phyloP scores from a whole-genome alignment of 371 early-diverging fungal genomes.

The Mucor indicus region DNA sequence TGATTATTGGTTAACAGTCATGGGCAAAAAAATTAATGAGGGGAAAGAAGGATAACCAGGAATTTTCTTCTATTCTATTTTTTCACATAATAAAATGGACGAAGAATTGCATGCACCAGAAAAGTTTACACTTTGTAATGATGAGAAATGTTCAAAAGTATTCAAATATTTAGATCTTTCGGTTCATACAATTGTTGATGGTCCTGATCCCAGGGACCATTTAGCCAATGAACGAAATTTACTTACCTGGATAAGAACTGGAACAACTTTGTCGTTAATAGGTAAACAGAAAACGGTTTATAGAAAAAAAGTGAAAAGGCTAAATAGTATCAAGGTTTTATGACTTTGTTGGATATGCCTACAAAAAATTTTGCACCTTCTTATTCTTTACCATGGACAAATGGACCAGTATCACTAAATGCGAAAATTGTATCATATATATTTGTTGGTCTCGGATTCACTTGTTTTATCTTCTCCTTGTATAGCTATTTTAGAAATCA shows the following conservation, averaged over 20 bases:
- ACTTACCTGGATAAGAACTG: conserved; percentile 36
- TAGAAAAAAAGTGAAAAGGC: neutral
- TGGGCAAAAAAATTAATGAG: too few species aligned
- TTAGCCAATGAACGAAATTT: conserved; percentile 40
- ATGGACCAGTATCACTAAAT: conserved; percentile 16
- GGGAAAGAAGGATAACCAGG: too few species aligned
- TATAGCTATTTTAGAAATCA: conserved; percentile 40
- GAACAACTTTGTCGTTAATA: conserved; percentile 33
- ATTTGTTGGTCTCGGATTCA: conserved; percentile 34
- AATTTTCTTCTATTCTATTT: conserved; percentile 4
- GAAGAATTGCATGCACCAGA: conserved; percentile 24
- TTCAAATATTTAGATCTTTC: conserved; percentile 35
- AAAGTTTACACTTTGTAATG: conserved; percentile 29
- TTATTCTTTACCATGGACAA: conserved; percentile 35
- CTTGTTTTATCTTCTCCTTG: conserved; percentile 25
- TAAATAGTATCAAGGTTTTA: conserved; percentile 27
- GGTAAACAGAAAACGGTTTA: conserved; percentile 33
- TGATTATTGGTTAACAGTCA: too few species aligned
- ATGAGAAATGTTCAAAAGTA: conserved; percentile 28
- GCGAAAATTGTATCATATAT: conserved; percentile 28
- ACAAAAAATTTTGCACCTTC: conserved; percentile 39
- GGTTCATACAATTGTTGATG: conserved; percentile 34
- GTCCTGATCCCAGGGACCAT: conserved; percentile 46
- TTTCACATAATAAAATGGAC: conserved; percentile 10
- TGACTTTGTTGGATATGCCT: conserved; percentile 33